Conservation (phyloP, 495 filamentous ascomycete genomes). For the Xylaria scruposa region DNA sequence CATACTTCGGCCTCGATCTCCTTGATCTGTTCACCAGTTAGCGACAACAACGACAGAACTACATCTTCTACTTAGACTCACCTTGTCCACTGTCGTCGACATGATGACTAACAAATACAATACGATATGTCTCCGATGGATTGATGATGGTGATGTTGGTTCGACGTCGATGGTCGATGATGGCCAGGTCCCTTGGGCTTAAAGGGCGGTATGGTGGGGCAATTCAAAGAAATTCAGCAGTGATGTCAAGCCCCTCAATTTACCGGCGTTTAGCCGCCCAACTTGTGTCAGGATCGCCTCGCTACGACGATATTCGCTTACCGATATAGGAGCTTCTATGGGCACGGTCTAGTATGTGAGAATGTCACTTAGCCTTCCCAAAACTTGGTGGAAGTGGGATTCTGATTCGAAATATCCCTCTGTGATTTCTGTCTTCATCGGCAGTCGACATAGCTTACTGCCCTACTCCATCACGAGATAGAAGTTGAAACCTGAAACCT, state of each 20-base stretch:
- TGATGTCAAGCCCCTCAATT: conserved; percentile 41
- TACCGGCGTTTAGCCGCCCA: conserved; percentile 29
- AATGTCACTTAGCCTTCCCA: neutral
- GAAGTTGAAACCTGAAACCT: neutral
- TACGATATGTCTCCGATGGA: conserved; percentile 1
- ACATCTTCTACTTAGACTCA: conserved; percentile 43
- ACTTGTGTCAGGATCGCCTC: neutral
- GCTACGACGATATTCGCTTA: neutral
- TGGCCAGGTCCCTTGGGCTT: neutral
- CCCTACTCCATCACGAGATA: neutral
- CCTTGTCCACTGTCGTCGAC: conserved; percentile 97
- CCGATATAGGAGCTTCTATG: neutral
- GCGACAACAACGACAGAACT: conserved; percentile 27
- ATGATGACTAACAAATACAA: conserved; percentile 62
- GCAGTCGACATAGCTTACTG: neutral
- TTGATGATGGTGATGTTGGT: neutral
- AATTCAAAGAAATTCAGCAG: conserved; percentile 36
- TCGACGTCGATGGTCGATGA: neutral
- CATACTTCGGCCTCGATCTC: conserved; percentile 90
- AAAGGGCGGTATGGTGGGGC: conserved; percentile 33
- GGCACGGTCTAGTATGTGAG: neutral
- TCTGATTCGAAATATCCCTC: neutral
- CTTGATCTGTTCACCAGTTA: conserved; percentile 75
- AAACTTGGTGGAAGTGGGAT: too few relatives aligned
- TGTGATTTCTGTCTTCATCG: neutral